phyloP scores from a whole-genome alignment of 305 asterid species.

The Plantago rigida region DNA sequence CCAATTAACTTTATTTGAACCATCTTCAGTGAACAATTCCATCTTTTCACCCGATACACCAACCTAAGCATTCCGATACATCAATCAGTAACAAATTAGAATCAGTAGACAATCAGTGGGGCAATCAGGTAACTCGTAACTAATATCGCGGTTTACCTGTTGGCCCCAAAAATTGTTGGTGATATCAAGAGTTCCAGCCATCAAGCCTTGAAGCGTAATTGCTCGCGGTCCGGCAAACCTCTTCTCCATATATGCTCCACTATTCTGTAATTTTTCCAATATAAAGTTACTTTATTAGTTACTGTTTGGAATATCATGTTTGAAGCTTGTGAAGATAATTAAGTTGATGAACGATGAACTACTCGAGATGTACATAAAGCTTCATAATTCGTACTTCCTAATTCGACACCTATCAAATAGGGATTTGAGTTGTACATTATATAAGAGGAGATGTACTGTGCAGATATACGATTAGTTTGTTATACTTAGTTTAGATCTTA shows the following conservation, averaged over 20 bases:
- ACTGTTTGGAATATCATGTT: background rate
- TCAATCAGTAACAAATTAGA: background rate
- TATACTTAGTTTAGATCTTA: no score
- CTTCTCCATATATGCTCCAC: conserved; percentile 92
- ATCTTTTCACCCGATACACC: conserved; percentile 59
- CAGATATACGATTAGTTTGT: no score
- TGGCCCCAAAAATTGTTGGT: conserved; percentile 63
- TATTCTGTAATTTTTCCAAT: conserved; percentile 41
- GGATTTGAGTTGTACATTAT: no score
- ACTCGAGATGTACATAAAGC: no score
- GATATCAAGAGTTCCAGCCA: conserved; percentile 79
- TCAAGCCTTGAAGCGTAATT: conserved; percentile 61
- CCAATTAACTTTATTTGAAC: conserved; percentile 57
- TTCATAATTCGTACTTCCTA: no score
- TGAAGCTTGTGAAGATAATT: no score
- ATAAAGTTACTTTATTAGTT: background rate
- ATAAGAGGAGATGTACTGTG: no score
- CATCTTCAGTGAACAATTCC: conserved; percentile 51
- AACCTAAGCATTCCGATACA: conserved; percentile 31
- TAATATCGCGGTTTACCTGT: conserved; percentile 31
- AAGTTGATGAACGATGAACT: no score
- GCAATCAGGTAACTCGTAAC: no score
- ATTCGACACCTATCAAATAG: no score
- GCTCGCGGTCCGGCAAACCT: conserved; percentile 79
- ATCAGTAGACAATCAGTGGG: background rate